These are phyloP conservation scores for Aspergillus ruber DNA, from an alignment of 2,329 filamentous ascomycete species.

Conservation along the genomic window DNA sequence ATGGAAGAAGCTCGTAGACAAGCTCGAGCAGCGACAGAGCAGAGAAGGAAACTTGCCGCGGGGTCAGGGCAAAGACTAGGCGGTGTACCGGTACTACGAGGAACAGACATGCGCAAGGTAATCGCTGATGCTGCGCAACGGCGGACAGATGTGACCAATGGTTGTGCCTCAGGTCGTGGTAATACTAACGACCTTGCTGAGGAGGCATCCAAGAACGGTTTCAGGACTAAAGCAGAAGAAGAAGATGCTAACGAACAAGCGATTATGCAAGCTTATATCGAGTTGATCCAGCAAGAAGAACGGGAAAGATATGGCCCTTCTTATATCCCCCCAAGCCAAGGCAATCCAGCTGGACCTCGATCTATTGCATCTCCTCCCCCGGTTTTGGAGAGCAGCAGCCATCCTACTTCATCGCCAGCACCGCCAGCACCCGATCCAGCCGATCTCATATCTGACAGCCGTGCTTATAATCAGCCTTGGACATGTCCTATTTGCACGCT, in stretches of 20 bases:
- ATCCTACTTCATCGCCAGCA: conserved; percentile 13
- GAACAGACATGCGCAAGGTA: conserved; percentile 63
- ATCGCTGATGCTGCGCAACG: conserved; percentile 67
- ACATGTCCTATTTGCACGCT: conserved; percentile 57
- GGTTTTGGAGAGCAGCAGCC: conserved; percentile 18
- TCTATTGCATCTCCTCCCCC: conserved; percentile 35
- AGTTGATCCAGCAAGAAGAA: conserved; percentile 77
- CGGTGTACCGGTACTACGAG: conserved; percentile 51
- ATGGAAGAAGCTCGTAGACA: conserved; percentile 66
- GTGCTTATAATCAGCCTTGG: conserved; percentile 44
- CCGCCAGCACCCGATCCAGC: conserved; percentile 5
- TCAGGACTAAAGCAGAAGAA: conserved; percentile 77
- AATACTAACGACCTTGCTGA: conserved; percentile 61
- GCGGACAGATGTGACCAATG: conserved; percentile 59
- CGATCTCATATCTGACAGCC: conserved; percentile 19
- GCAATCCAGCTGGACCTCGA: conserved; percentile 46
- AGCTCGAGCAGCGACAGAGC: conserved; percentile 68
- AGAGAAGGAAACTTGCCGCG: conserved; percentile 51
- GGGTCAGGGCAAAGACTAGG: conserved; percentile 69
- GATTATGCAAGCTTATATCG: conserved; percentile 78
- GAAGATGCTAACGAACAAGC: conserved; percentile 83
- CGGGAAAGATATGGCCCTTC: conserved; percentile 52
- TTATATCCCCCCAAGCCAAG: conserved; percentile 48
- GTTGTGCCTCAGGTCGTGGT: conserved; percentile 68
- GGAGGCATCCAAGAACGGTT: conserved; percentile 64